A percentile compares a stretch with the other conserved stretches of the same genome.
phyloP scores from a whole-genome alignment of 345 rosid species.

The Abelmoschus esculentus region DNA sequence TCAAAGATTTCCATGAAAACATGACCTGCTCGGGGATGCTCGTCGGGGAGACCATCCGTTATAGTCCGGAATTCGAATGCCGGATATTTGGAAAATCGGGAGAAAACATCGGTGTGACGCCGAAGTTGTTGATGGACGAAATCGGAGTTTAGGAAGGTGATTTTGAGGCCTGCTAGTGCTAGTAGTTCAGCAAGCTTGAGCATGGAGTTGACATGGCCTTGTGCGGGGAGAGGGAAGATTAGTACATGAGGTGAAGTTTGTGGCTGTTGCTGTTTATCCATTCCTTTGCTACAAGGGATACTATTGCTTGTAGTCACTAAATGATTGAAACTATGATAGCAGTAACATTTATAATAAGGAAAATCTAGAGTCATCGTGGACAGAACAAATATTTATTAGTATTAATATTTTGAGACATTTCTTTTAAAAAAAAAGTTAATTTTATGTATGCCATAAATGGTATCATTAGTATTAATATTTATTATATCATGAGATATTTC shows the following conservation, averaged over 20 bases:
- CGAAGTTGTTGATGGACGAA: constrained; percentile 23
- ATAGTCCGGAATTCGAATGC: constrained; percentile 28
- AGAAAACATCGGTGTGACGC: constrained; percentile 16
- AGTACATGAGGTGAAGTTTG: constrained; percentile 23
- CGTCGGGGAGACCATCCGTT: constrained; percentile 25
- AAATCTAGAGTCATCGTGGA: neutral
- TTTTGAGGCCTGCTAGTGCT: constrained; percentile 29
- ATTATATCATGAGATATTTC: no score
- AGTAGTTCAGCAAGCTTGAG: constrained; percentile 59
- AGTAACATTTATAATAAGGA: neutral
- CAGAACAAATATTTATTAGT: no score
- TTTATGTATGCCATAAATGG: no score
- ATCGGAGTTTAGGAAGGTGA: constrained; percentile 50
- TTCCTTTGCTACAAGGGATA: neutral
- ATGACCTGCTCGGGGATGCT: constrained; percentile 15
- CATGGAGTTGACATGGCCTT: constrained; percentile 67
- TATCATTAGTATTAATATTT: no score
- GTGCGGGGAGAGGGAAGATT: constrained; percentile 51
- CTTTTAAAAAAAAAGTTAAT: no score
- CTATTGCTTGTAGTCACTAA: neutral
- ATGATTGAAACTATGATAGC: neutral
- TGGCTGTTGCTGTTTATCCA: neutral
- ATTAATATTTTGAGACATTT: no score
- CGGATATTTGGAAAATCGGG: constrained; percentile 29
- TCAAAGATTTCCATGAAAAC: constrained; percentile 10